These are phyloP conservation scores for Penicillium riverlandense DNA, from an alignment of 495 filamentous ascomycete genomes.

Conservation along the genomic window DNA sequence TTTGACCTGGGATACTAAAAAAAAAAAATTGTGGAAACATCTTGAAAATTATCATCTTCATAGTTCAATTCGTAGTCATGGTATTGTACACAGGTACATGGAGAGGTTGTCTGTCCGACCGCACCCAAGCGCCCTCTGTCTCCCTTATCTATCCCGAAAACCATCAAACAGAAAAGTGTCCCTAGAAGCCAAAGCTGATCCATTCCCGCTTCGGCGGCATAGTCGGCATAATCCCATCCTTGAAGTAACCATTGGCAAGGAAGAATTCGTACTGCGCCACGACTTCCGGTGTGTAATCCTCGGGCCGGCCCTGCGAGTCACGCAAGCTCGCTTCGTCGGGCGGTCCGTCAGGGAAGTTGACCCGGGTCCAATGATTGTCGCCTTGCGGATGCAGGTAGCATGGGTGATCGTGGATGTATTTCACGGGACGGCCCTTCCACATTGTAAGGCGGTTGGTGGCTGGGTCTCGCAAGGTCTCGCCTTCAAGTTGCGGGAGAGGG, in stretches of 20 bases:
- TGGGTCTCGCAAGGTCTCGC: conserved; percentile 31
- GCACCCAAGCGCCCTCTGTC: not conserved
- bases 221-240: conserved; percentile 56
- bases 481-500: conserved; percentile 29
- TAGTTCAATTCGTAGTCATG: conserved; percentile 1
- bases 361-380: conserved; percentile 41
- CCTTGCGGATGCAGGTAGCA: conserved; percentile 45
- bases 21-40: conserved; percentile 32
- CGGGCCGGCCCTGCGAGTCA: conserved; percentile 29
- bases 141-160: not conserved
- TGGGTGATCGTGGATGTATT: conserved; percentile 42
- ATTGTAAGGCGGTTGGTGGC: conserved; percentile 26
- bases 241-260: conserved; percentile 53
- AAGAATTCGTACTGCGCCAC: conserved; percentile 54
- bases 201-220: conserved; percentile 68
- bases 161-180: not conserved
- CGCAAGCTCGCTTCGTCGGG: conserved; percentile 41
- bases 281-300: conserved; percentile 39
- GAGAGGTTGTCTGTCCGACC: too few species aligned
- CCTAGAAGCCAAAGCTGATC: conserved; percentile 62
- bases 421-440: conserved; percentile 52
- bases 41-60: conserved; percentile 8
- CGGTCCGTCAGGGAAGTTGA: conserved; percentile 68
- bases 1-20: conserved; percentile 25
- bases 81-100: not conserved